Base-by-base conservation (phyloP, 2,329 filamentous ascomycete species). In the Sclerotinia spermophila region DNA sequence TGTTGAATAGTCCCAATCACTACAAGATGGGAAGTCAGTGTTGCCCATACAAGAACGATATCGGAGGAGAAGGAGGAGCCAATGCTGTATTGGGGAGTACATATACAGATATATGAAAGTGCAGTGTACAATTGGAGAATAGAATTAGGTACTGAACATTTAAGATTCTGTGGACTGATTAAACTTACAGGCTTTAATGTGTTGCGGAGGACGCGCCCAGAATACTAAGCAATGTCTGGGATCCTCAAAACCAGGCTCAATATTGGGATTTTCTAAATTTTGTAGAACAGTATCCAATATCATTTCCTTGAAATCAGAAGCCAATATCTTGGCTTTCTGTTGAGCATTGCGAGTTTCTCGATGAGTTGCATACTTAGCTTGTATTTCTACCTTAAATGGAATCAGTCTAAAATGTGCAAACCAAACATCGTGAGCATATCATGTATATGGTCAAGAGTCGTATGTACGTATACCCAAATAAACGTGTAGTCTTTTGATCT, bases 151-250 rank as follows among this genome's bases (percentile, higher is more conserved):
- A 51, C 11, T 11, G 27, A 51, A 7, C 21, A 48, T 24, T 48
- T 11, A 48, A 13, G 10, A 48, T 48, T 27, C 3, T 27, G 48
- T 27, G 11, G 27, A 51, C n/a, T 27, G 48, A 53, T 53, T 17
- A 53, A 53, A n/a, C 48, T 53, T 53, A 53, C 48, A 81, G 30
- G 85, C 82, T 60, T 90, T 84, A 27, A 97, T 84, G 75, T 90
- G 88, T 60, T 87, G 81, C 0, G 94, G 92, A 24, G 95, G 95
- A 10, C 94, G 86, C 5, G 92, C 93, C 93, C 94, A 97, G 78
- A 97, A 90, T 0, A 94, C 92, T 17, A 97, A 84, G 78, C 94
- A 96, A 77, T 97, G 86, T 55, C 95, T 85, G 56, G 88, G 86
- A 79, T 98, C 95, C 67, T 84, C 80, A 78, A 91, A 97, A 1